phyloP scores from a whole-genome alignment of 371 early-diverging fungal genomes.

The Furculomyces boomerangus region DNA sequence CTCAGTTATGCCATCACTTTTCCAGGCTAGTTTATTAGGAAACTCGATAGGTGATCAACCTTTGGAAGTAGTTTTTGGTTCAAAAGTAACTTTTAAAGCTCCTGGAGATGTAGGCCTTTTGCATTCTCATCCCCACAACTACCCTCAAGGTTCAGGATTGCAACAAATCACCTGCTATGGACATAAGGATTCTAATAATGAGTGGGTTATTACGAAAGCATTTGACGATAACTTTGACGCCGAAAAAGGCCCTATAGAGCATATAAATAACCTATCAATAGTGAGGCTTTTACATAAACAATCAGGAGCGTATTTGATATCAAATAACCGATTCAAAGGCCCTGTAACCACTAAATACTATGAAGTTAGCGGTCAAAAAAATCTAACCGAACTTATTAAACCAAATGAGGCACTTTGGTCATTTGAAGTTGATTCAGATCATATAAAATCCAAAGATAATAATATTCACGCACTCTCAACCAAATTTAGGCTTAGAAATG shows the following conservation, averaged over 20 bases:
- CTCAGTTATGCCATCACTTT: constrained; percentile 95
- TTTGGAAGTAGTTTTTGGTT: constrained; percentile 87
- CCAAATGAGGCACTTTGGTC: constrained; percentile 88
- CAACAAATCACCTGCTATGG: constrained; percentile 98
- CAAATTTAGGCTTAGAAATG: constrained; percentile 72
- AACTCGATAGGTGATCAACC: constrained; percentile 66
- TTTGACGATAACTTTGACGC: constrained; percentile 21
- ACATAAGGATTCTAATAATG: constrained; percentile 94
- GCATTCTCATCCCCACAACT: constrained; percentile 93
- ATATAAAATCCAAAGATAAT: constrained; percentile 7
- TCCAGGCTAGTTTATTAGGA: constrained; percentile 87
- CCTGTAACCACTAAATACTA: constrained; percentile 65
- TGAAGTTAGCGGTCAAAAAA: constrained; percentile 80
- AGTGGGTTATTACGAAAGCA: constrained; percentile 55
- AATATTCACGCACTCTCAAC: constrained; percentile 58
- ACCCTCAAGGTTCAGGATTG: constrained; percentile 82
- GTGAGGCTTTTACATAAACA: constrained; percentile 60
- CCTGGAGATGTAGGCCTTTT: constrained; percentile 77
- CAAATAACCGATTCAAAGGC: constrained; percentile 51
- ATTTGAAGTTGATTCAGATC: constrained; percentile 66
- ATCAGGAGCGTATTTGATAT: constrained; percentile 69
- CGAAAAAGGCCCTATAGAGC: constrained; percentile 28
- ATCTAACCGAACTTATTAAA: constrained; percentile 24
- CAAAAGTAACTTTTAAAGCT: constrained; percentile 77
- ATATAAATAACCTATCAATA: constrained; percentile 61